These are phyloP conservation scores for Alternaria infectoria DNA, from an alignment of 2,329 filamentous ascomycete species.

Conservation along the genomic window DNA sequence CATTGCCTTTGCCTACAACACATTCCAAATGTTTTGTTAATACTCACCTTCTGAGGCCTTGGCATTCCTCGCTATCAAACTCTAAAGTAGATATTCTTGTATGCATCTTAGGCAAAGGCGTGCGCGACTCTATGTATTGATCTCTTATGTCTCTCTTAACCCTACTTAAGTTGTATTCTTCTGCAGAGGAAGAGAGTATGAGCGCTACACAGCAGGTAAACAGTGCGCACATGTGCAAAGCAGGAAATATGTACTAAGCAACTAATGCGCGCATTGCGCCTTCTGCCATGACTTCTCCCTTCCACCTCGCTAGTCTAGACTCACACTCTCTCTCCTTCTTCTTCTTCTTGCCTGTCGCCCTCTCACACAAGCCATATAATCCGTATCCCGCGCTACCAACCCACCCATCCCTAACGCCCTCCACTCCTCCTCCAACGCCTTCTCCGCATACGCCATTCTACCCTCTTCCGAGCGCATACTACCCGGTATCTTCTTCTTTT, in stretches of 20 bases:
- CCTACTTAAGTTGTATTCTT: not conserved
- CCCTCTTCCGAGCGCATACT: slow-evolving; percentile 27
- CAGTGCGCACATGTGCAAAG: not conserved
- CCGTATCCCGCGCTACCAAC: not conserved
- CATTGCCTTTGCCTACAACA: not conserved
- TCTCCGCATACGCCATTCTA: slow-evolving; percentile 25
- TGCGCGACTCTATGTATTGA: not conserved
- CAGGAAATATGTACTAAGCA: not conserved
- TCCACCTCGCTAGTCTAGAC: not conserved
- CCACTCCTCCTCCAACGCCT: slow-evolving; percentile 25
- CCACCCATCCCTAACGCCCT: slow-evolving; percentile 5
- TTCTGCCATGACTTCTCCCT: not conserved
- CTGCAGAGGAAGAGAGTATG: not conserved
- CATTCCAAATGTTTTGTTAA: not conserved
- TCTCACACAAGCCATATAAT: not conserved
- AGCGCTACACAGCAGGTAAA: not conserved
- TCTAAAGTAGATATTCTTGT: not conserved
- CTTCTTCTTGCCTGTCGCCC: not conserved
- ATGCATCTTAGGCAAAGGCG: not conserved
- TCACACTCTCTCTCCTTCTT: not conserved
- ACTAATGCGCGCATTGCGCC: not conserved
- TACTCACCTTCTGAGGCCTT: not conserved
- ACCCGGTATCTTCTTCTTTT: slow-evolving; percentile 3
- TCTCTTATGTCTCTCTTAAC: not conserved
- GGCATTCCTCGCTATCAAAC: not conserved